A percentile compares a stretch with the other conserved stretches of the same genome.
These are phyloP conservation scores for Hanseniaspora gamundiae DNA, from an alignment of 1,139 yeast genomes.

Conservation along the genomic window DNA sequence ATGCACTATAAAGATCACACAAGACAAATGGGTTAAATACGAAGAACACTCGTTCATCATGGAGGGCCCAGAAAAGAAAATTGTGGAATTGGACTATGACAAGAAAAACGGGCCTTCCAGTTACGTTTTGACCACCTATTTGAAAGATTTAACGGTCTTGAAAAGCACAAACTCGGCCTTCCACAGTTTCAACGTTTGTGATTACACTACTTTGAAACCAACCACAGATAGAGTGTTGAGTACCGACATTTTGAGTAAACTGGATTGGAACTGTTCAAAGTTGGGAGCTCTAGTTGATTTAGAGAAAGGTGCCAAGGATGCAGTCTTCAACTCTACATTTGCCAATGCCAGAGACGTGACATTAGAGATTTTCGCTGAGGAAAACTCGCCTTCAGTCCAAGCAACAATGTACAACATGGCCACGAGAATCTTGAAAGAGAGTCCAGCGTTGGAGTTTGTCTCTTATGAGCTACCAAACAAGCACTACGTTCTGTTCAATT, in stretches of 20 bases:
- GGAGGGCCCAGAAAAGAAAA: constrained; percentile 73
- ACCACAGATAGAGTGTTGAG: constrained; percentile 76
- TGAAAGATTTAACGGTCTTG: constrained; percentile 75
- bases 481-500: constrained; percentile 71
- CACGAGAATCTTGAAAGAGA: constrained; percentile 48
- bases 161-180: constrained; percentile 94
- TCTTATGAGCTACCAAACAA: constrained; percentile 76
- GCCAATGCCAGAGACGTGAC: constrained; percentile 54
- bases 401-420: constrained; percentile 95
- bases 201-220: constrained; percentile 76
- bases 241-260: constrained; percentile 69
- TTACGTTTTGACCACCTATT: constrained; percentile 51
- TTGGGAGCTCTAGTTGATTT: constrained; percentile 42
- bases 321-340: constrained; percentile 55
- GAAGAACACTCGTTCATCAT: constrained; percentile 73
- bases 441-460: constrained; percentile 48
- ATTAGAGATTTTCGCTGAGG: constrained; percentile 66
- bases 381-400: constrained; percentile 84
- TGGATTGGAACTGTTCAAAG: constrained; percentile 50
- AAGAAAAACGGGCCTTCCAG: constrained; percentile 34
- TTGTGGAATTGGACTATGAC: constrained; percentile 40
- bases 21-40: constrained; percentile 69
- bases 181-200: constrained; percentile 75
- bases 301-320: constrained; percentile 39
- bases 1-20: constrained; percentile 52